Evolutionary conservation across 441 rosid species (phyloP), one percentile per base, ranked within the genome.

Genomic region (Gossypium schwendimanii): DNA sequence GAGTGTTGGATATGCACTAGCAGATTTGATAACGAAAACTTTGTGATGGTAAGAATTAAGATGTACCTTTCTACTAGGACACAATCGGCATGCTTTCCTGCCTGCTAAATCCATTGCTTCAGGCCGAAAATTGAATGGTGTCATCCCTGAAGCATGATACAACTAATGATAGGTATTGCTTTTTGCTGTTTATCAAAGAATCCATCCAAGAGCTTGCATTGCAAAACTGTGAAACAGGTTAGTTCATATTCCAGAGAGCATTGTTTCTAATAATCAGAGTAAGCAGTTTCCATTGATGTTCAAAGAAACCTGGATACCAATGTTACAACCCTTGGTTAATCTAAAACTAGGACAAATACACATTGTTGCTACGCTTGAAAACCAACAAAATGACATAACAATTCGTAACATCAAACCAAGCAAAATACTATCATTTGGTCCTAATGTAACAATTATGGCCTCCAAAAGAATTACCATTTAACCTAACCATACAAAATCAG

Each of bases 401-500:
- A 69, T 54, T 53, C 31, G 73, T 58, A 63, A 62, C 47, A 69
- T 72, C 75, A 73, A 76, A 73, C 61, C 68, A 49, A 62, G 23
- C 65, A 36, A 67, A 69, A 70, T 53, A 50, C 72, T 78, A 70
- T 20, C 21, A 57, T 15, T 68, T 20, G 61, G 67, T 81, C 82
- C 74, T 74, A 68, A 36, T 21, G 26, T 71, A 77, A 77, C 45
- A 70, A 70, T 21, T 75, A 58, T 80, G 67, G 68, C 78, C 81
- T 81, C 83, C 80, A 84, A 86, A 85, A 85, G 82, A 87, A 87
- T 86, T 75, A 73, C 78, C 83, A 70, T 71, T 26, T 69, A 76
- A 80, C 80, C 81, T 82, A 83, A 28, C 9, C 24, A 64, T 75
- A 81, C 85, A 86, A 82, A 87, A 85, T 81, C 82, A 83, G 83